These are phyloP conservation scores for Articulospora tetracladia DNA, from an alignment of 495 filamentous ascomycete species.

Conservation along the genomic window DNA sequence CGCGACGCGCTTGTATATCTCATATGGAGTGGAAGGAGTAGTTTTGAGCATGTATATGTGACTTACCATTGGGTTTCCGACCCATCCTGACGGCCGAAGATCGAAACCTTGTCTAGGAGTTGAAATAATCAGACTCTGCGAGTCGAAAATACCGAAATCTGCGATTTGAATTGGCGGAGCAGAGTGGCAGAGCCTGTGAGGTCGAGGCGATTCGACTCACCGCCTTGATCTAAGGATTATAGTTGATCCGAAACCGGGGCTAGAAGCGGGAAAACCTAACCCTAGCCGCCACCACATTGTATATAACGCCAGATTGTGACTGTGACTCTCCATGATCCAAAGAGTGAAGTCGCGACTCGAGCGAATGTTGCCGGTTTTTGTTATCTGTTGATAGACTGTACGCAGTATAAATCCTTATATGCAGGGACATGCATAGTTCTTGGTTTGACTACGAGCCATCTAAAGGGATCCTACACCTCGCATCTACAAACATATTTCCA, in stretches of 20 bases:
- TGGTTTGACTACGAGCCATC: no score
- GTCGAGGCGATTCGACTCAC: not conserved
- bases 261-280: not conserved
- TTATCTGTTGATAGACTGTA: no score
- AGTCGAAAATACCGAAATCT: not conserved
- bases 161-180: not conserved
- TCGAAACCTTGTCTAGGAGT: not conserved
- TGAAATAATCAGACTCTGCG: not conserved
- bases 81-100: constrained; percentile 14
- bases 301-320: not conserved
- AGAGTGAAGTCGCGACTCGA: no score
- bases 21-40: not conserved
- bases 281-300: no score
- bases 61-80: constrained; percentile 24
- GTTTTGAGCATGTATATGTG: not conserved
- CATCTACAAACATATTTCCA: no score
- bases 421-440: no score
- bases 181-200: not conserved
- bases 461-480: no score
- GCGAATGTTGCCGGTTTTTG: no score
- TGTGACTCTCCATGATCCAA: no score
- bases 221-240: not conserved
- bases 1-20: not conserved
- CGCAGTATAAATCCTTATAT: no score
- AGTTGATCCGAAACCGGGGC: not conserved